A percentile compares a stretch with the other conserved stretches of the same genome.
Conservation (phyloP, 176 grass and related monocot species). For the Themeda triandra region DNA sequence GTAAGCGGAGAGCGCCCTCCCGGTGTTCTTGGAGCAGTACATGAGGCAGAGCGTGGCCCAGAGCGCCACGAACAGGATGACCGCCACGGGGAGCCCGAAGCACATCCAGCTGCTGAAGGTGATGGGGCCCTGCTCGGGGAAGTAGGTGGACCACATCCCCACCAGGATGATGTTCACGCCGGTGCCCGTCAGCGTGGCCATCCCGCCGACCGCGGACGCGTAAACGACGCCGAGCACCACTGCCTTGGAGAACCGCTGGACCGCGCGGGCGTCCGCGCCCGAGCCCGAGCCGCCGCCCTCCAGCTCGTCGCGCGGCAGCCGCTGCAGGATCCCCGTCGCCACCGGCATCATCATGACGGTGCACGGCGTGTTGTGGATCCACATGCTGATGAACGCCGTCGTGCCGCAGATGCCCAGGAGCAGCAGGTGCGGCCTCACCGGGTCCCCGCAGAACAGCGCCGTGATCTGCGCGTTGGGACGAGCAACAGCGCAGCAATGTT, state of each 20-base stretch:
- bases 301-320: constrained; percentile 41
- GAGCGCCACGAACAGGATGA: constrained; percentile 60
- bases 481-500: neutral
- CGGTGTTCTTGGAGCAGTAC: constrained; percentile 68
- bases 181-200: constrained; percentile 67
- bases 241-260: no score
- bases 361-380: constrained; percentile 91
- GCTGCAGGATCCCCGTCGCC: constrained; percentile 77
- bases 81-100: constrained; percentile 71
- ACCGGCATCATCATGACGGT: constrained; percentile 93
- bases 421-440: constrained; percentile 65
- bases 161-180: constrained; percentile 93
- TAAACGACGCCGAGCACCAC: constrained; percentile 65
- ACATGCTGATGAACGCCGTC: constrained; percentile 78
- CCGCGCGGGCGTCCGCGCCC: neutral
- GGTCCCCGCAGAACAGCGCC: constrained; percentile 69
- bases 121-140: constrained; percentile 59
- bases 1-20: constrained; percentile 61
- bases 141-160: constrained; percentile 84
- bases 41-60: constrained; percentile 70
- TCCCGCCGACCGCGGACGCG: constrained; percentile 64
- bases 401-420: constrained; percentile 78
- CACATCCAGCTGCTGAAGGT: constrained; percentile 91
- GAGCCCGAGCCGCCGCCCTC: neutral
- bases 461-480: constrained; percentile 45